Evolutionary conservation across 2,329 filamentous ascomycete genomes (phyloP).

Genomic region (Thielaviopsis ethacetica): DNA sequence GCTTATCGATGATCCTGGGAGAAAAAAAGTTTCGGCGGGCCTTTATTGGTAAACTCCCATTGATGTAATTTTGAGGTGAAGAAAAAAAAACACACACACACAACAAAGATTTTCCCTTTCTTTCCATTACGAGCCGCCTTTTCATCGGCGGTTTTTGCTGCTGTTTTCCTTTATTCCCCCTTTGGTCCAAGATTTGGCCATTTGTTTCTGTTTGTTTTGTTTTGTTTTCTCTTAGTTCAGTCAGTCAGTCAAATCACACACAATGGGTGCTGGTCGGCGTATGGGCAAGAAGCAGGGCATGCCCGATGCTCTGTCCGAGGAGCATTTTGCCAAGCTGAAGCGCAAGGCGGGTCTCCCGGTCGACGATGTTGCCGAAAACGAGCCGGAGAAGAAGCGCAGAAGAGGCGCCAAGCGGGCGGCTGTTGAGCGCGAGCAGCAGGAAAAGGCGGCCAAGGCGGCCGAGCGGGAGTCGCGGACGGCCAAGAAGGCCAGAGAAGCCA

Average conservation of each 20-base stretch:
- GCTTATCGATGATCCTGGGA: conserved; percentile 10
- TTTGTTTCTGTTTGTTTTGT: neutral
- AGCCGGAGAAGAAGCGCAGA: conserved; percentile 47
- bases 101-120: neutral
- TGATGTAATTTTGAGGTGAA: neutral
- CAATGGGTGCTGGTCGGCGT: conserved; percentile 77
- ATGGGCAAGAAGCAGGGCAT: conserved; percentile 94
- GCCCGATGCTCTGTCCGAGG: conserved; percentile 68
- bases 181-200: neutral
- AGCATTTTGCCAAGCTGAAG: conserved; percentile 63
- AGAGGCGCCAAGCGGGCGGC: conserved; percentile 20
- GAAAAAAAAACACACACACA: neutral
- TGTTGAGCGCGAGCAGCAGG: conserved; percentile 17
- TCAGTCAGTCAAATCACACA: conserved; percentile 18
- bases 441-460: conserved; percentile 17
- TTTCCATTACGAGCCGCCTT: neutral
- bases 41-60: conserved; percentile 12
- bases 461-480: conserved; percentile 18
- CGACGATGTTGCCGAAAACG: conserved; percentile 34
- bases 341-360: conserved; percentile 63
- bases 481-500: conserved; percentile 20
- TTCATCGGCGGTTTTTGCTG: neutral
- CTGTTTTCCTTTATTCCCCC: neutral
- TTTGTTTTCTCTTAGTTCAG: neutral
- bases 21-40: conserved; percentile 26